These are phyloP conservation scores for Zygoascus ofunaensis DNA, from an alignment of 805 yeast genomes.

Conservation along the genomic window DNA sequence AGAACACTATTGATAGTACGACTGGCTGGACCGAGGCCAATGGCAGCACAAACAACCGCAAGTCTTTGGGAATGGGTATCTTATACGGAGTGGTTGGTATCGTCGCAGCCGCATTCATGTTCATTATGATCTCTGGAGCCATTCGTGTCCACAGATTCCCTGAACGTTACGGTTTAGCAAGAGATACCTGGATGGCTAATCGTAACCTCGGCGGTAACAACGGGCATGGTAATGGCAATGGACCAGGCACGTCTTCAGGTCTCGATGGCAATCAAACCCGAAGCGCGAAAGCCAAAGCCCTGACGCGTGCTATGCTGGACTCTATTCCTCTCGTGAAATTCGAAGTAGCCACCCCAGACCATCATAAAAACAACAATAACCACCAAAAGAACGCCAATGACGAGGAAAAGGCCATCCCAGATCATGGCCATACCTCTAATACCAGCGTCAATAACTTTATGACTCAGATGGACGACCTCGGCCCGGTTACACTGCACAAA, in stretches of 20 bases:
- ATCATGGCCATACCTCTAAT: no score
- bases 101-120: slow-evolving; percentile 22
- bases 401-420: no score
- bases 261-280: no score
- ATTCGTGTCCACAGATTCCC: slow-evolving; percentile 29
- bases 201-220: no score
- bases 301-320: slow-evolving; percentile 31
- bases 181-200: slow-evolving; percentile 4
- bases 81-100: slow-evolving; percentile 25
- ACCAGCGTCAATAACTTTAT: no score
- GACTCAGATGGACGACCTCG: no score
- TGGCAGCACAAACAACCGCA: not conserved
- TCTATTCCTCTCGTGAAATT: slow-evolving; percentile 27
- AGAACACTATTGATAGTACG: not conserved
- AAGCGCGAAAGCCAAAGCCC: slow-evolving; percentile 23
- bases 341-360: slow-evolving; percentile 1
- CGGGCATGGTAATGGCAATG: slow-evolving; percentile 9
- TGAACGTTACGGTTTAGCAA: slow-evolving; percentile 25
- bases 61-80: slow-evolving; percentile 26
- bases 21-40: not conserved
- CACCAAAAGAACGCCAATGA: no score
- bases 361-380: not conserved
- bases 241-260: slow-evolving; percentile 9
- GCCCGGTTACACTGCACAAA: no score
- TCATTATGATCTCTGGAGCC: slow-evolving; percentile 27